Evolutionary conservation across 1,284 basidiomycete species (phyloP), one percentile per base, ranked within the genome.

Genomic region (Psilocybe mexicana): DNA sequence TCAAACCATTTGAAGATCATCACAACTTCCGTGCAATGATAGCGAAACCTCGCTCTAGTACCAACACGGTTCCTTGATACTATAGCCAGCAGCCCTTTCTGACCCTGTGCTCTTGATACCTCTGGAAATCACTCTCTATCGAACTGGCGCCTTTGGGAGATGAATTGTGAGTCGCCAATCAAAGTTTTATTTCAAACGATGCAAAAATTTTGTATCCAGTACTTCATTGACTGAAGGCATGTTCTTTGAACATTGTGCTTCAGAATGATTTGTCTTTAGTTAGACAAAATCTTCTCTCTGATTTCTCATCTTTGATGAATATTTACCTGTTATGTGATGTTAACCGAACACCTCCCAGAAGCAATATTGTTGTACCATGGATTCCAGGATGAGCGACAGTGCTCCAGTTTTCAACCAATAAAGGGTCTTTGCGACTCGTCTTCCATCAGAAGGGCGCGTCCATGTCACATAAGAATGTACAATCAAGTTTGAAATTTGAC

Each of bases 271-370:
- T 40, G 62, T 65, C 63, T 65, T 48, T 53, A 50, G 18, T 45
- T 59, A 60, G 63, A 62, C 64, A 59, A 59, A 61, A 71, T 73
- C 71, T 71, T 73, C 70, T 72, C 70, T 72, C 69, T 71, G 69
- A 71, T 36, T 52, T 46, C 28, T 43, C 55, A 12, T 55, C n/a
- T 48, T 50, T 24, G 43, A 58, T 54, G 43, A 53, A 38, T n/a
- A 38, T 42, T 55, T 5, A 14, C 14, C 14, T 4, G 14, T 40
- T 40, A 18, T 40, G 14, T 12, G 12, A n/a, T 40, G n/a, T 12
- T 40, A 12, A 40, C 14, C n/a, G 18, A 18, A 40, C 14, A 8
- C 38, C 11, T 12, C n/a, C 38, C 11, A 6, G 6, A 12, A 8
- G 14, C 11, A 3, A 12, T 18, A 18, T 18, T 18, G 18, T 18